Conservation (phyloP, 306 rosid genomes). For the Comarum palustre region DNA sequence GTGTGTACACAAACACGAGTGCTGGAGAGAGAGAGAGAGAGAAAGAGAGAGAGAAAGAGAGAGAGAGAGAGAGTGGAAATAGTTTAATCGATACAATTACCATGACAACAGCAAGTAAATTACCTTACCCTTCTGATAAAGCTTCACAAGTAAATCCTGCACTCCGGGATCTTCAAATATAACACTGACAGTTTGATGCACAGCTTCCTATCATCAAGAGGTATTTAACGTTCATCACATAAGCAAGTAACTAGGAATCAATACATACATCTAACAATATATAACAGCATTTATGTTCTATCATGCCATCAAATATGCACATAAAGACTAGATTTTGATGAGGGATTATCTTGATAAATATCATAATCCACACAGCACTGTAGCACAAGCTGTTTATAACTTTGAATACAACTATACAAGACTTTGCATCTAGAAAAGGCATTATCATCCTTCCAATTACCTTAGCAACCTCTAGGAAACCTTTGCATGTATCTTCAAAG, state of each 20-base stretch:
- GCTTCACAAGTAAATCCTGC: slow-evolving; percentile 80
- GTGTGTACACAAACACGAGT: neutral
- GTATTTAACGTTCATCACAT: neutral
- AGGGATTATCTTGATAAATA: slow-evolving; percentile 1
- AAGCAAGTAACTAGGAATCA: neutral
- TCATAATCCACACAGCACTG: neutral
- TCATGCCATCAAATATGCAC: neutral
- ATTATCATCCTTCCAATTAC: slow-evolving; percentile 34
- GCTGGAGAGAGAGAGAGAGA: neutral
- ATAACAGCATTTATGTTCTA: neutral
- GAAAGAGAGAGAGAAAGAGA: neutral
- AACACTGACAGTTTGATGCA: slow-evolving; percentile 86
- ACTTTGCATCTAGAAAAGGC: slow-evolving; percentile 4
- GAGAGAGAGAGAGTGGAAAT: neutral
- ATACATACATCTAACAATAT: neutral
- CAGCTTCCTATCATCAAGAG: slow-evolving; percentile 69
- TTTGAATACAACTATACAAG: slow-evolving; percentile 2
- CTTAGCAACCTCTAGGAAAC: slow-evolving; percentile 96
- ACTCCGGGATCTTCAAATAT: slow-evolving; percentile 99
- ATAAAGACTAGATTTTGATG: neutral
- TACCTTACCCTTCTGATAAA: slow-evolving; percentile 61
- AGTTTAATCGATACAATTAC: neutral
- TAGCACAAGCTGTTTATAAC: neutral
- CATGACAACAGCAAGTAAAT: neutral
- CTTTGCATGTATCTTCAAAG: slow-evolving; percentile 97